Percentiles rank a stretch among this genome's conserved stretches.
Evolutionary conservation across 2,329 filamentous ascomycete species (phyloP).

Genomic region (Sporothrix brunneoviolacea): DNA sequence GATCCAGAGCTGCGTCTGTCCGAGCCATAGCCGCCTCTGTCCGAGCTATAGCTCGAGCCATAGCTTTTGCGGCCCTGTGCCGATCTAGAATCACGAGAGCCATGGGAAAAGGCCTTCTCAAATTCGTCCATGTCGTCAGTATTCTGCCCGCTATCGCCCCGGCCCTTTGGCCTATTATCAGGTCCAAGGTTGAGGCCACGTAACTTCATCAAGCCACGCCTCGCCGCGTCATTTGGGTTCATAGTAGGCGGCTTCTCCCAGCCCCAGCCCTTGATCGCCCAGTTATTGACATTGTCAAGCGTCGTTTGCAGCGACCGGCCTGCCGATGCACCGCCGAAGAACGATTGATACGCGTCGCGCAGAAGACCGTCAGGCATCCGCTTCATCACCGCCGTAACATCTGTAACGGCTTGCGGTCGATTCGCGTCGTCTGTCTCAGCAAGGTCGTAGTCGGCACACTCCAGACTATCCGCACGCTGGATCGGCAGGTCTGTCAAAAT

Average conservation of each 20-base stretch:
- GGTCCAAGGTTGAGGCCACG: conserved; percentile 9
- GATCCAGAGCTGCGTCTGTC: too few relatives aligned
- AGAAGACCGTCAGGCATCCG: conserved; percentile 36
- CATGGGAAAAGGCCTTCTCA: too few relatives aligned
- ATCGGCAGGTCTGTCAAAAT: conserved; percentile 56
- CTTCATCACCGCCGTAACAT: conserved; percentile 37
- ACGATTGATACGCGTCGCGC: conserved; percentile 46
- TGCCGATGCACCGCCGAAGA: conserved; percentile 41
- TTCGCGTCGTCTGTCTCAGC: conserved; percentile 35
- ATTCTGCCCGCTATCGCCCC: too few relatives aligned
- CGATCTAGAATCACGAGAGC: too few relatives aligned
- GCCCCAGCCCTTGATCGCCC: conserved; percentile 45
- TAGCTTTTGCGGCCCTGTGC: too few relatives aligned
- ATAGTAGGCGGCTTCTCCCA: conserved; percentile 39
- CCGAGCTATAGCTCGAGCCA: too few relatives aligned
- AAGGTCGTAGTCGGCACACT: conserved; percentile 46
- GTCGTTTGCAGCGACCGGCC: conserved; percentile 31
- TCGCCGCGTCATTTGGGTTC: conserved; percentile 20
- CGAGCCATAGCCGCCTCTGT: too few relatives aligned
- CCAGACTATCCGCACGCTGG: conserved; percentile 45
- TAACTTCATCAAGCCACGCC: conserved; percentile 12
- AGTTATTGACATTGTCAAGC: conserved; percentile 47
- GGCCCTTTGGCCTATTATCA: not conserved
- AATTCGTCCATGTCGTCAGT: not conserved
- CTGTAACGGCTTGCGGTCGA: conserved; percentile 37